Evolutionary conservation across 2,329 filamentous ascomycete species (phyloP).

Genomic region (Penicillium capsulatum): DNA sequence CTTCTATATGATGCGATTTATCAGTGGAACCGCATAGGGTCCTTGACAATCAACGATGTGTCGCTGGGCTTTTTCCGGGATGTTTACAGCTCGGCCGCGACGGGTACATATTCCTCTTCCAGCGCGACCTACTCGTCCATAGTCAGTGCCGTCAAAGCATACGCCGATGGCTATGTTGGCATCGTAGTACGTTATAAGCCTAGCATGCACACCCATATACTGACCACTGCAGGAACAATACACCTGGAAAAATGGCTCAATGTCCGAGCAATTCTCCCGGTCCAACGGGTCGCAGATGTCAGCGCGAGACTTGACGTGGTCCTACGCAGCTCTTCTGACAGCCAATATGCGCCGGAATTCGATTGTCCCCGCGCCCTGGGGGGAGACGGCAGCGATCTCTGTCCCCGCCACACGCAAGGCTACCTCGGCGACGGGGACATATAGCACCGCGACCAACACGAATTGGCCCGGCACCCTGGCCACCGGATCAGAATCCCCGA

Average conservation of each 20-base stretch:
- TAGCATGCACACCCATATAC: not conserved
- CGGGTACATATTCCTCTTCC: conserved; percentile 62
- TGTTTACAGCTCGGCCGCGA: conserved; percentile 54
- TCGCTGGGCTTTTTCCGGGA: conserved; percentile 70
- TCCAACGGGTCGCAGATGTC: conserved; percentile 35
- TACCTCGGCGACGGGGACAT: conserved; percentile 33
- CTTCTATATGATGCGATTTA: conserved; percentile 73
- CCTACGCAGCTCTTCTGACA: conserved; percentile 42
- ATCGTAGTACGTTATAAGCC: conserved; percentile 33
- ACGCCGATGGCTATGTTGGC: conserved; percentile 56
- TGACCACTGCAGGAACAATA: conserved; percentile 29
- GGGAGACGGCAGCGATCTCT: conserved; percentile 28
- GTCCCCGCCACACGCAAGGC: conserved; percentile 30
- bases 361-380: conserved; percentile 34
- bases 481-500: too few species aligned
- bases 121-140: conserved; percentile 53
- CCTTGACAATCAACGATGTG: conserved; percentile 59
- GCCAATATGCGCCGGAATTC: conserved; percentile 32
- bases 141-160: conserved; percentile 57
- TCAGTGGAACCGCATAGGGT: conserved; percentile 62
- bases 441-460: too few species aligned
- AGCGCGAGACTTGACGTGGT: conserved; percentile 45
- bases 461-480: too few species aligned
- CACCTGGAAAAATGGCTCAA: conserved; percentile 27
- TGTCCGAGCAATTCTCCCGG: conserved; percentile 42